Evolutionary conservation across 2,329 filamentous ascomycete genomes (phyloP).

Genomic region (Diaporthe citriasiana): DNA sequence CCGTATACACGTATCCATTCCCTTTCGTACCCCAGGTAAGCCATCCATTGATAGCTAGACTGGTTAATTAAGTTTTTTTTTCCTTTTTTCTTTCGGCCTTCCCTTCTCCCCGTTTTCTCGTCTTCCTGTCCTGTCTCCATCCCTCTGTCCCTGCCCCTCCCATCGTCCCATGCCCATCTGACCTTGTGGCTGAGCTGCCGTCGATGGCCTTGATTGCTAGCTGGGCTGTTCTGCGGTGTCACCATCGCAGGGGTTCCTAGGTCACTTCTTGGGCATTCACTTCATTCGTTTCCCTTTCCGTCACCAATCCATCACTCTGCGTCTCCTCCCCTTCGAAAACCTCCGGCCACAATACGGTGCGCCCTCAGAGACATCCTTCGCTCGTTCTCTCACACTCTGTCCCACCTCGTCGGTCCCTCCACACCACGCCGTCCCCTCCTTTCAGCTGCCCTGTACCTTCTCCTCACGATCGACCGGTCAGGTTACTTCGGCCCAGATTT

Average conservation of each 20-base stretch:
- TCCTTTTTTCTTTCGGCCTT: not conserved
- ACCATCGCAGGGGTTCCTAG: slow-evolving; percentile 15
- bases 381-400: not conserved
- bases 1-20: slow-evolving; percentile 13
- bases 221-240: slow-evolving; percentile 22
- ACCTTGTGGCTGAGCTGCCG: slow-evolving; percentile 6
- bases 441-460: slow-evolving; percentile 19
- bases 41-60: not conserved
- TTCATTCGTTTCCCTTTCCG: slow-evolving; percentile 12
- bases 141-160: not conserved
- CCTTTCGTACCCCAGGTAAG: slow-evolving; percentile 16
- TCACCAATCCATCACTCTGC: slow-evolving; percentile 12
- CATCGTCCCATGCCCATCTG: slow-evolving; percentile 20
- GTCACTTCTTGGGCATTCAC: slow-evolving; percentile 4
- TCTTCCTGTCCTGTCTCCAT: not conserved
- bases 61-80: not conserved
- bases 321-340: not conserved
- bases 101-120: not conserved
- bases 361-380: slow-evolving; percentile 15
- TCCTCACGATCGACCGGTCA: slow-evolving; percentile 31
- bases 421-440: not conserved
- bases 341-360: slow-evolving; percentile 6
- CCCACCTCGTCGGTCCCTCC: not conserved
- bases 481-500: slow-evolving; percentile 28
- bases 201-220: slow-evolving; percentile 26